Base-by-base conservation (phyloP, 1,139 yeast genomes). In the Candida sp. region DNA sequence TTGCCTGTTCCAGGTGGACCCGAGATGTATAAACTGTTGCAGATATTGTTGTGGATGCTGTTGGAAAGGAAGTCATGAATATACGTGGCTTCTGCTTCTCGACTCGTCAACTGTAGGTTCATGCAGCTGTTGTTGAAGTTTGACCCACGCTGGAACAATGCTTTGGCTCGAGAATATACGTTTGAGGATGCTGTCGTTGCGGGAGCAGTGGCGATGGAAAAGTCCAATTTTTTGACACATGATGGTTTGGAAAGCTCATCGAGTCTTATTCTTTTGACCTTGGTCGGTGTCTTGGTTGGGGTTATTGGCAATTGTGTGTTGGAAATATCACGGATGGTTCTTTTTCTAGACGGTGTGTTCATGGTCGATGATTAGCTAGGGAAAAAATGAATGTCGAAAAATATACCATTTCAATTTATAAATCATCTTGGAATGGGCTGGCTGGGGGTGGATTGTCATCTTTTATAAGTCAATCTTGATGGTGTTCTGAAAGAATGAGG, bases 1-100 rank as follows among this genome's bases (percentile, higher is more conserved):
- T 94, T 94, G 0, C 99, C 99, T 0, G 98, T 91, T 0, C 99
- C 99, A 3, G 99, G 99, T 1, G 98, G 96, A 0, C 99, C 99
- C n/a, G 96, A 88, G n/a, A 94, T 77, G 64, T 94, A 94, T 43
- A 94, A 66, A 11, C 96, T 88, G 42, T 84, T 83, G 44, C 86
- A 80, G n/a, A 65, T 65, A 26, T 69, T 64, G 1, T 67, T 57
- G 1, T 62, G 51, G 3, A 88, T 60, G 47, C 82, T 76, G 0
- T 65, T 58, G 1, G 61, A 56, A 11, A 93, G 60, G 59, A 86
- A 87, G 1, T 66, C 55, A 44, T 76, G 66, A 30, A 94, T 73
- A 6, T 63, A 58, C 0, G 58, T 54, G 3, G 87, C 86, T 64
- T 93, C 98, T 1, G 56, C 57, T 50, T 83, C 83, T 54, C 98